These are phyloP conservation scores for Diaporthe humulicola DNA, from an alignment of 2,329 filamentous ascomycete species.

Conservation along the genomic window DNA sequence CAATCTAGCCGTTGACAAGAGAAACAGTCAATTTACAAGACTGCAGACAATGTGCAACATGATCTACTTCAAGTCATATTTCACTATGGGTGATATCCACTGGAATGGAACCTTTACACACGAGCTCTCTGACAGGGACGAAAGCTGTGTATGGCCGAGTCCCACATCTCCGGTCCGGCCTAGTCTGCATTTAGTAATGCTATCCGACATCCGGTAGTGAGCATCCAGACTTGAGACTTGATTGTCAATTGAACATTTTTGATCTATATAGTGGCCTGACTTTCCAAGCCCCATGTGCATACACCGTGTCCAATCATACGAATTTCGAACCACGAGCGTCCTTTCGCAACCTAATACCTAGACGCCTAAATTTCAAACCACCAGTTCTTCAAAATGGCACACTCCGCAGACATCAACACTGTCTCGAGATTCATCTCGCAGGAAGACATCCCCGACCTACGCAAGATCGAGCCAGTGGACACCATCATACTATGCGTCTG, in stretches of 20 bases:
- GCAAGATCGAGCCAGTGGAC: neutral
- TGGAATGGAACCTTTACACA: neutral
- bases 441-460: neutral
- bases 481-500: neutral
- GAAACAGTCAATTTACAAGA: too few relatives aligned
- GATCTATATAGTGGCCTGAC: neutral
- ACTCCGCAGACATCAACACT: neutral
- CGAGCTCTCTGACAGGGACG: neutral
- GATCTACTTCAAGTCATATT: too few relatives aligned
- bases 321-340: neutral
- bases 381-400: neutral
- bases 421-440: constrained; percentile 10
- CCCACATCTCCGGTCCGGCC: neutral
- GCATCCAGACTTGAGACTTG: neutral
- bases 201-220: neutral
- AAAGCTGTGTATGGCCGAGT: neutral
- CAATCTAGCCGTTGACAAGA: too few relatives aligned
- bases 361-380: neutral
- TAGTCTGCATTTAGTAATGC: neutral
- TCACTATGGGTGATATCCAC: neutral
- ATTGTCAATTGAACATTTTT: neutral
- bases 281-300: too few relatives aligned
- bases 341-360: neutral
- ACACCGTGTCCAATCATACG: too few relatives aligned
- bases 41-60: too few relatives aligned